Percentiles rank a stretch among this genome's conserved stretches.
Conservation (phyloP, 2,329 filamentous ascomycete species). For the Dactylella cylindrospora region DNA sequence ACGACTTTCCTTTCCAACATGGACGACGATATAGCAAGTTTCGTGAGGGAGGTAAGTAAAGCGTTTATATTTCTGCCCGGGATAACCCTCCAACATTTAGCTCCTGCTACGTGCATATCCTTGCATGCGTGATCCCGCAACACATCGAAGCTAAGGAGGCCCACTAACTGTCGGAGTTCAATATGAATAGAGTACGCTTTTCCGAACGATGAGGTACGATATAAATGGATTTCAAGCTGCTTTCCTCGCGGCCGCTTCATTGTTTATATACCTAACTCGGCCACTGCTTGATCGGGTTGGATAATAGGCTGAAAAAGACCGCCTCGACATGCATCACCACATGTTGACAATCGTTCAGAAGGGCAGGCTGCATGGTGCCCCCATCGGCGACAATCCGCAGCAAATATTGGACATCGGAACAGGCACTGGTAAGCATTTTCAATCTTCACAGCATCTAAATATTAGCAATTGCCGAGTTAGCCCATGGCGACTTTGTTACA, state of each 20-base stretch:
- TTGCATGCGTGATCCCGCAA: constrained; percentile 18
- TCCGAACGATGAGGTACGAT: constrained; percentile 39
- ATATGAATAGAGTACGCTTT: constrained; percentile 19
- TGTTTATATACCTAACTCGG: neutral
- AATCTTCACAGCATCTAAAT: neutral
- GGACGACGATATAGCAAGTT: constrained; percentile 58
- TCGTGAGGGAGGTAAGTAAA: constrained; percentile 53
- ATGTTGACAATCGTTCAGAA: constrained; percentile 57
- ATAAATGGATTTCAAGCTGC: too few species aligned
- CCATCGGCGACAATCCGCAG: constrained; percentile 39
- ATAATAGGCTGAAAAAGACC: constrained; percentile 66
- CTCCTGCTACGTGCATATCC: too few species aligned
- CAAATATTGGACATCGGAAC: constrained; percentile 46
- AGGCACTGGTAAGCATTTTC: constrained; percentile 36
- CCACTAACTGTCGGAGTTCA: constrained; percentile 16
- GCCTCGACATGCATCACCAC: constrained; percentile 80
- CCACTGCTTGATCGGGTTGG: neutral
- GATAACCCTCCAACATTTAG: too few species aligned
- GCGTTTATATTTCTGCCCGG: too few species aligned
- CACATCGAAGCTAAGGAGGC: constrained; percentile 51
- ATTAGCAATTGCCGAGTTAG: neutral
- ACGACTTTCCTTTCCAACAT: constrained; percentile 56
- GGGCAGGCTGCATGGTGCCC: constrained; percentile 19
- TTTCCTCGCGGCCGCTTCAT: neutral
- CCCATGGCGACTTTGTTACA: too few species aligned